Evolutionary conservation across 2,329 filamentous ascomycete genomes (phyloP).

Genomic region (Laburnicola sp.): DNA sequence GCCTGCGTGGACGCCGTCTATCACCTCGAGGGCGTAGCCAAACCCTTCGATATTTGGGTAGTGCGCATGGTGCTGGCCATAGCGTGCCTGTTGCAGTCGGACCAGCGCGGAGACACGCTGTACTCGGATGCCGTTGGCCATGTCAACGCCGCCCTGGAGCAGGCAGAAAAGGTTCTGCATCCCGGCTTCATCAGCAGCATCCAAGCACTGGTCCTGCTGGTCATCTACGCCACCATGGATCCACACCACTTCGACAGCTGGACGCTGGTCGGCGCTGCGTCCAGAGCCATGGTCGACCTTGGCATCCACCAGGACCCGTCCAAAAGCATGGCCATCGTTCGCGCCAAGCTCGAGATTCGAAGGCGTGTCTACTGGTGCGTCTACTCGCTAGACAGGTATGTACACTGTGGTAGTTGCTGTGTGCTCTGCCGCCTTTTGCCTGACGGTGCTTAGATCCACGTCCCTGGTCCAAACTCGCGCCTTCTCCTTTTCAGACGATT

Average conservation of each 20-base stretch:
- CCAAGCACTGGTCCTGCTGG: conserved; percentile 82
- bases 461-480: conserved; percentile 85
- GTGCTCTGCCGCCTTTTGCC: too few relatives aligned
- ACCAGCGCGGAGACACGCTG: conserved; percentile 64
- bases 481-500: conserved; percentile 92
- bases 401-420: not conserved
- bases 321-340: conserved; percentile 67
- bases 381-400: conserved; percentile 81
- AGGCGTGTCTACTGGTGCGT: conserved; percentile 87
- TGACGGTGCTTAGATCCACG: conserved; percentile 65
- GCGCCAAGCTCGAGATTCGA: conserved; percentile 72
- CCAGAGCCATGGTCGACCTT: conserved; percentile 82
- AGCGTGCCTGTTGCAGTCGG: conserved; percentile 73
- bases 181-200: conserved; percentile 85
- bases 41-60: conserved; percentile 76
- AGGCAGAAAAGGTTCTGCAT: conserved; percentile 79
- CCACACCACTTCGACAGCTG: conserved; percentile 91
- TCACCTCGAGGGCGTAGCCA: conserved; percentile 66
- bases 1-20: conserved; percentile 82
- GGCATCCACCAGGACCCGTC: conserved; percentile 92
- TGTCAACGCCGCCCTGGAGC: conserved; percentile 68
- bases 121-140: conserved; percentile 64
- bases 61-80: conserved; percentile 90
- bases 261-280: conserved; percentile 89
- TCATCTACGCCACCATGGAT: conserved; percentile 87